Base-by-base conservation (phyloP, 2,329 filamentous ascomycete species). In the Alternaria conjuncta region DNA sequence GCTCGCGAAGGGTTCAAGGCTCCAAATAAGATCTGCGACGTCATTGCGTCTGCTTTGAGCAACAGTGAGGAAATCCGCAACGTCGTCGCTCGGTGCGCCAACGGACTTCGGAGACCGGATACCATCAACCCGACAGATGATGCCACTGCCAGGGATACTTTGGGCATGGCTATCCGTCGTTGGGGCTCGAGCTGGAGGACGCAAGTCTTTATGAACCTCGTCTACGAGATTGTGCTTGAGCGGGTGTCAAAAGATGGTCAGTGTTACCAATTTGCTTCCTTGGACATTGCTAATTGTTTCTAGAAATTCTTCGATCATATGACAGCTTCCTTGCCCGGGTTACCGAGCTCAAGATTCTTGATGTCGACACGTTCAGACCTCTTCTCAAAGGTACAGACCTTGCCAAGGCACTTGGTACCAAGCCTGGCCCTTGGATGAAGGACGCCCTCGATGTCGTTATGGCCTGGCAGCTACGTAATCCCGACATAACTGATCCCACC, bases 391-490 rank as follows among this genome's bases (percentile, higher is more conserved):
- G 96, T 15, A 91, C 87, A 43, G 84, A 90, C 56, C 86, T 98
- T 20, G 87, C 89, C 18, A 86, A 89, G 65, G 88, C 87, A 5
- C 84, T 98, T 4, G 82, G 81, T 18, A 88, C 86, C 0, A 89
- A 88, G 66, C 90, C 92, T 0, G 93, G 93, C 1, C 89, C 85
- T n/a, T 98, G 95, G 95, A 91, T 96, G 86, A 88, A 88, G 57
- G 85, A 86, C 49, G 94, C 94, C 4, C 82, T 97, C 50, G 91
- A 96, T 30, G 84, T 94, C 5, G 92, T 93, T 64, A 87, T 96
- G 79, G 89, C 89, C 64, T 98, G 94, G 94, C 96, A 98, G 80
- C 86, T 98, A 56, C 87, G 92, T 41, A 89, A 98, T 75, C 93
- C 94, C 0, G 84, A 84, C 5, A 84, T 83, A 61, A 87, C 85